A percentile compares a stretch with the other conserved stretches of the same genome.
These are phyloP conservation scores for Cubamyces sp. DNA, from an alignment of 768 basidiomycete genomes.

Conservation along the genomic window DNA sequence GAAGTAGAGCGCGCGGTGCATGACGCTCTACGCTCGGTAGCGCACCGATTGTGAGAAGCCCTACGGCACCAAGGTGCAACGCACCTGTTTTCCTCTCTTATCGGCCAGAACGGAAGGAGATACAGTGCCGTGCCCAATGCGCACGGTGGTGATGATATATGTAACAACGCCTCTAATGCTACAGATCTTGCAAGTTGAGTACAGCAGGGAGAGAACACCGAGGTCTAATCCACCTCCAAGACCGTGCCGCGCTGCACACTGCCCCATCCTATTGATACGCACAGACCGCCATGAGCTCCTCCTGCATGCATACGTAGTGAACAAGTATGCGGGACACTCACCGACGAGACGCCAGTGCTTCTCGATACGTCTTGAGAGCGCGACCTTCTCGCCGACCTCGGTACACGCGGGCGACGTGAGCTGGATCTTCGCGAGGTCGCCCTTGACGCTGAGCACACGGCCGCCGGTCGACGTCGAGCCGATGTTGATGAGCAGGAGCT, in stretches of 20 bases:
- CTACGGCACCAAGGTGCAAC: too few species aligned
- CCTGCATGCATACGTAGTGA: neutral
- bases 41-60: too few species aligned
- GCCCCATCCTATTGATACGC: slow-evolving; percentile 54
- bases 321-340: slow-evolving; percentile 43
- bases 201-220: slow-evolving; percentile 9
- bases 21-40: too few species aligned
- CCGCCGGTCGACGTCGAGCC: slow-evolving; percentile 98
- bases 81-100: neutral
- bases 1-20: too few species aligned
- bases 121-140: slow-evolving; percentile 14
- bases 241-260: slow-evolving; percentile 86
- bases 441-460: slow-evolving; percentile 91
- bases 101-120: neutral
- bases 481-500: slow-evolving; percentile 95
- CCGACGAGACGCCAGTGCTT: slow-evolving; percentile 98
- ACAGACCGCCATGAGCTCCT: neutral
- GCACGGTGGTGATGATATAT: slow-evolving; percentile 19
- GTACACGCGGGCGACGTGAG: slow-evolving; percentile 95
- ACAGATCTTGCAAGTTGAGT: slow-evolving; percentile 25
- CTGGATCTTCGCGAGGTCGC: slow-evolving; percentile 92
- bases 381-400: slow-evolving; percentile 97
- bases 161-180: slow-evolving; percentile 32
- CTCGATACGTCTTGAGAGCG: slow-evolving; percentile 90
- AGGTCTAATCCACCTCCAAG: slow-evolving; percentile 68